Evolutionary conservation across 345 rosid genomes (phyloP).

Genomic region (Populus ilicifolia): DNA sequence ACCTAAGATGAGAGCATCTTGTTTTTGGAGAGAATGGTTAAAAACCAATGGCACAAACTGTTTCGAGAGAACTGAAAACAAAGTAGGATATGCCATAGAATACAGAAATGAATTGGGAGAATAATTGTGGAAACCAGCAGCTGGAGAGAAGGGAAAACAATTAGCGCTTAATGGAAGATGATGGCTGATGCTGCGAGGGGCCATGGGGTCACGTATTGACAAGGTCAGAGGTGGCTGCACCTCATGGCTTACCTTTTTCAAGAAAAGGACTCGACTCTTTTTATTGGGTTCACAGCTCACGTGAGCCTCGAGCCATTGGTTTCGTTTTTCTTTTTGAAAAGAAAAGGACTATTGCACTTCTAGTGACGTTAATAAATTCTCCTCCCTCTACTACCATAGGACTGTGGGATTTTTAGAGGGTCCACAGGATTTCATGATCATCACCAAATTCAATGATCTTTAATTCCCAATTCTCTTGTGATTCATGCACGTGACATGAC

Average conservation of each 20-base stretch:
- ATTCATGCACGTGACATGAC: slow-evolving; percentile 12
- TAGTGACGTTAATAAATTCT: not conserved
- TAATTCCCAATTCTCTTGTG: slow-evolving; percentile 3
- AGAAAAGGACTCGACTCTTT: slow-evolving; percentile 22
- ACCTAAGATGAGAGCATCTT: not conserved
- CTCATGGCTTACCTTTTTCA: slow-evolving; percentile 17
- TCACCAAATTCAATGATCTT: not conserved
- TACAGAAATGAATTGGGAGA: not conserved
- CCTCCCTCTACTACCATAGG: not conserved
- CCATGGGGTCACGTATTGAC: too few species aligned
- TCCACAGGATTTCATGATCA: not conserved
- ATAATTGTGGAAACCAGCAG: not conserved
- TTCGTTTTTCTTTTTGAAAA: not conserved
- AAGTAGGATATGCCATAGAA: too few species aligned
- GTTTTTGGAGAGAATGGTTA: not conserved
- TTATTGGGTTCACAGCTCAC: slow-evolving; percentile 14
- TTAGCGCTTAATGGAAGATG: slow-evolving; percentile 15
- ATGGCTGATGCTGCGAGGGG: slow-evolving; percentile 1
- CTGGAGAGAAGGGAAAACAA: not conserved
- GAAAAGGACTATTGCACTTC: not conserved
- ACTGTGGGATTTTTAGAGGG: slow-evolving; percentile 5
- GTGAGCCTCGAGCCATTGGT: slow-evolving; percentile 3
- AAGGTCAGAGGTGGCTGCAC: not conserved
- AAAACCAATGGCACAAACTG: not conserved
- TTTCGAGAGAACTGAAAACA: too few species aligned